Percentiles rank a stretch among this genome's conserved stretches.
These are phyloP conservation scores for Leccinum pachyderme DNA, from an alignment of 1,284 basidiomycete genomes.

Conservation along the genomic window DNA sequence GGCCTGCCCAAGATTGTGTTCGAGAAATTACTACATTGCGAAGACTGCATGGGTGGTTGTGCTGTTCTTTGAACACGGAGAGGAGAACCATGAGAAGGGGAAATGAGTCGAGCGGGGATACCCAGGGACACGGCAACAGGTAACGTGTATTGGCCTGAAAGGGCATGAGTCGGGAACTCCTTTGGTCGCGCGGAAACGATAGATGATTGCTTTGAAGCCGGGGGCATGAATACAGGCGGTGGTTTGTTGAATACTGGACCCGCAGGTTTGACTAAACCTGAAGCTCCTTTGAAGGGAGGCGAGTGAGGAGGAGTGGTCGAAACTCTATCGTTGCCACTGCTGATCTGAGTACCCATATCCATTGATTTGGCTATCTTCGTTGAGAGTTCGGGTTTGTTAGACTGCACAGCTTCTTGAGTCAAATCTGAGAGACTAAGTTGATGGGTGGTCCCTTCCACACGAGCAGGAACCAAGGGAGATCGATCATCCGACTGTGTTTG, in stretches of 20 bases:
- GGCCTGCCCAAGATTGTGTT: slow-evolving; percentile 48
- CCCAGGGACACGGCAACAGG: slow-evolving; percentile 46
- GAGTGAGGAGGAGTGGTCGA: slow-evolving; percentile 63
- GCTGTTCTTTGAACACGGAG: slow-evolving; percentile 17
- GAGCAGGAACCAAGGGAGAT: background rate
- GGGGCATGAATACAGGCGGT: slow-evolving; percentile 54
- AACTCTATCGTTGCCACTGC: slow-evolving; percentile 30
- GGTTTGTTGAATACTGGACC: slow-evolving; percentile 57
- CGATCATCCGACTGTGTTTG: slow-evolving; percentile 10
- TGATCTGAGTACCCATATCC: background rate
- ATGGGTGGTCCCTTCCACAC: slow-evolving; percentile 3
- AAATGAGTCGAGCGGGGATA: slow-evolving; percentile 37
- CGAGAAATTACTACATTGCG: slow-evolving; percentile 49
- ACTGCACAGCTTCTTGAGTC: slow-evolving; percentile 1
- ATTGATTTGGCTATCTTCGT: background rate
- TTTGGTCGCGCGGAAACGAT: slow-evolving; percentile 22
- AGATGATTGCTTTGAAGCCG: slow-evolving; percentile 22
- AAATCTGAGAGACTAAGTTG: slow-evolving; percentile 32
- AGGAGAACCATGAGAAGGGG: slow-evolving; percentile 28
- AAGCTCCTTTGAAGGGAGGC: slow-evolving; percentile 39
- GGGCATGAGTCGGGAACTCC: slow-evolving; percentile 31
- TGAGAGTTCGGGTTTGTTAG: background rate
- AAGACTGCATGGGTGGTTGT: slow-evolving; percentile 50
- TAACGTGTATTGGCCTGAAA: slow-evolving; percentile 39
- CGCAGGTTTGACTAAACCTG: slow-evolving; percentile 36